Conservation (phyloP, 1,139 yeast species). For the Kluyveromyces sp. region DNA sequence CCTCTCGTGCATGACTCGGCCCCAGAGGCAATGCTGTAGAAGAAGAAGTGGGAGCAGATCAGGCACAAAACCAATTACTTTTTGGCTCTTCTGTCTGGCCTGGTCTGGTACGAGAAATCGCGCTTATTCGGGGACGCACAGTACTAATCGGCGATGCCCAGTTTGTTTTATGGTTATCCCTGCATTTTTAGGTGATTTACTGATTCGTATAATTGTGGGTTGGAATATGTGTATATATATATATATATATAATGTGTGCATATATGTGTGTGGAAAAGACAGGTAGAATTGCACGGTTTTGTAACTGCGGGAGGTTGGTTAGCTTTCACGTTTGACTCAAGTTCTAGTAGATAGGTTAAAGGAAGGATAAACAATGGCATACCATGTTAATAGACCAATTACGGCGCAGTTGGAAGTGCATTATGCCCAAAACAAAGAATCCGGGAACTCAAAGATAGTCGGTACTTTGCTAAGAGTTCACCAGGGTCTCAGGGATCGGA, state of each 20-base stretch:
- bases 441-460: not conserved
- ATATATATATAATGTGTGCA: too few relatives aligned
- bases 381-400: slow-evolving; percentile 1
- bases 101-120: not conserved
- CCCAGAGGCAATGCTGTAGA: too few relatives aligned
- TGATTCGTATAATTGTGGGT: too few relatives aligned
- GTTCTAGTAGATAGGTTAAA: not conserved
- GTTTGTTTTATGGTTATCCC: not conserved
- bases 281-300: too few relatives aligned
- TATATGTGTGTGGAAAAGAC: too few relatives aligned
- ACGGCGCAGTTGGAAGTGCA: slow-evolving; percentile 5
- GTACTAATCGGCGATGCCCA: not conserved
- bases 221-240: too few relatives aligned
- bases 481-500: not conserved
- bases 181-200: too few relatives aligned
- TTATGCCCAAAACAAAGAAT: not conserved
- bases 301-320: too few relatives aligned
- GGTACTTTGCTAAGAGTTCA: slow-evolving; percentile 3
- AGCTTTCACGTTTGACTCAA: too few relatives aligned
- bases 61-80: not conserved
- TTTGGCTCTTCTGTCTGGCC: not conserved
- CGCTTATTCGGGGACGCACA: not conserved
- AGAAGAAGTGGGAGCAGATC: too few relatives aligned
- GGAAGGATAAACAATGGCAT: not conserved
- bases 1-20: too few relatives aligned